phyloP scores from a whole-genome alignment of 306 rosid genomes.

The Trichosanthes cucumerina region DNA sequence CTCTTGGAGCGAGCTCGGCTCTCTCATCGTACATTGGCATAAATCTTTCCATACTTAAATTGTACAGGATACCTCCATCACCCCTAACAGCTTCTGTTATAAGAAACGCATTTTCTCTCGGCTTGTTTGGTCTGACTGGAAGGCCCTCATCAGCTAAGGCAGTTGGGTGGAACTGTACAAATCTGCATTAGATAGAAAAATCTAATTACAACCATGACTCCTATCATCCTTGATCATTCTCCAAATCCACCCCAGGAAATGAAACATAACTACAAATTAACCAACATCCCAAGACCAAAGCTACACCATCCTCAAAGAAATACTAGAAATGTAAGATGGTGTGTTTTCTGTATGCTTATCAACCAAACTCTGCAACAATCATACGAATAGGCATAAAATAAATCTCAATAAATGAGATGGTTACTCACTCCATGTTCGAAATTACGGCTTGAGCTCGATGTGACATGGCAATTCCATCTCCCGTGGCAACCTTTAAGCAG shows the following conservation, averaged over 20 bases:
- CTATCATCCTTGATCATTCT: neutral
- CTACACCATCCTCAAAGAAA: neutral
- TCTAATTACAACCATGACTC: neutral
- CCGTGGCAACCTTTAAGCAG: conserved; percentile 68
- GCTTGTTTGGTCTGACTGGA: conserved; percentile 41
- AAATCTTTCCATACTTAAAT: conserved; percentile 76
- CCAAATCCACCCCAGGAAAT: neutral
- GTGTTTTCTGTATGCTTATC: neutral
- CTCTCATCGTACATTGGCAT: conserved; percentile 87
- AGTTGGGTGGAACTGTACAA: conserved; percentile 94
- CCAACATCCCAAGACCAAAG: neutral
- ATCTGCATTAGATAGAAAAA: conserved; percentile 31
- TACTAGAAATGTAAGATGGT: neutral
- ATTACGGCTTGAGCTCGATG: conserved; percentile 93
- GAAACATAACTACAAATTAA: neutral
- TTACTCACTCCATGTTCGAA: conserved; percentile 94
- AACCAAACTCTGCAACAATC: neutral
- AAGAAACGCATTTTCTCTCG: conserved; percentile 73
- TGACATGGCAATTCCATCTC: conserved; percentile 96
- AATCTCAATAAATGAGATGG: neutral
- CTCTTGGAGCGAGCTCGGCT: conserved; percentile 96
- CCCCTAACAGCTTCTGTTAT: conserved; percentile 90
- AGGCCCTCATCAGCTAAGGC: conserved; percentile 94
- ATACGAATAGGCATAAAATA: neutral
- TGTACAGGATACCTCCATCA: conserved; percentile 83